Evolutionary conservation across 768 basidiomycete species (phyloP).

Genomic region (Amanita rimosa): DNA sequence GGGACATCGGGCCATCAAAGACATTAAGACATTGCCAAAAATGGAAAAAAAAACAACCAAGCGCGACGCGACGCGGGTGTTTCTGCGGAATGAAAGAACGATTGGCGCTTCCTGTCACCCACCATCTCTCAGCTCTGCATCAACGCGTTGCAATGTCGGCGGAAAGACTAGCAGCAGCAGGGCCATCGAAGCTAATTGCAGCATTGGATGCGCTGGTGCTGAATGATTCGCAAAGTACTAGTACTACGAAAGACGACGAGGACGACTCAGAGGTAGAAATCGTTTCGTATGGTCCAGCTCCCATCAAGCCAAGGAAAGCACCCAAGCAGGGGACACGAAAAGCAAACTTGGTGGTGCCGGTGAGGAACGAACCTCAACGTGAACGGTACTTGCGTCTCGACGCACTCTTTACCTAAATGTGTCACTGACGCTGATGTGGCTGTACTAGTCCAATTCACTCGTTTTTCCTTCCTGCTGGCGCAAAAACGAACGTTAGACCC

Average conservation of each 20-base stretch:
- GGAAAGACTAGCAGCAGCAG: no score
- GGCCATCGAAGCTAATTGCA: background rate
- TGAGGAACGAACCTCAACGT: background rate
- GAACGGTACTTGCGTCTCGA: background rate
- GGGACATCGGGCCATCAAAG: no score
- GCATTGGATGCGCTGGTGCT: background rate
- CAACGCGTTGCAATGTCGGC: no score
- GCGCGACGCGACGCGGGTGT: background rate
- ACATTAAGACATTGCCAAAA: background rate
- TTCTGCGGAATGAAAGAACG: background rate
- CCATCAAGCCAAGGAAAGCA: background rate
- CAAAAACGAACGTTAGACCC: background rate
- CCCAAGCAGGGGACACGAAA: background rate
- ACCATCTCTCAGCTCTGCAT: no score
- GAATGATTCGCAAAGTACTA: background rate
- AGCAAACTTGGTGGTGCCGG: background rate
- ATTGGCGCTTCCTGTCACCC: no score
- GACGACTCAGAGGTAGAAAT: conserved; percentile 3
- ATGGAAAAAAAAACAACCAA: background rate
- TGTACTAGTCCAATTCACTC: background rate
- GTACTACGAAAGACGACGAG: background rate
- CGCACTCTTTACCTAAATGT: background rate
- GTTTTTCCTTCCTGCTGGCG: background rate
- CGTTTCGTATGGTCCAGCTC: background rate
- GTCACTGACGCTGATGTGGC: background rate